These are phyloP conservation scores for Ophiostoma ulmi DNA, from an alignment of 2,329 filamentous ascomycete species.

Conservation along the genomic window DNA sequence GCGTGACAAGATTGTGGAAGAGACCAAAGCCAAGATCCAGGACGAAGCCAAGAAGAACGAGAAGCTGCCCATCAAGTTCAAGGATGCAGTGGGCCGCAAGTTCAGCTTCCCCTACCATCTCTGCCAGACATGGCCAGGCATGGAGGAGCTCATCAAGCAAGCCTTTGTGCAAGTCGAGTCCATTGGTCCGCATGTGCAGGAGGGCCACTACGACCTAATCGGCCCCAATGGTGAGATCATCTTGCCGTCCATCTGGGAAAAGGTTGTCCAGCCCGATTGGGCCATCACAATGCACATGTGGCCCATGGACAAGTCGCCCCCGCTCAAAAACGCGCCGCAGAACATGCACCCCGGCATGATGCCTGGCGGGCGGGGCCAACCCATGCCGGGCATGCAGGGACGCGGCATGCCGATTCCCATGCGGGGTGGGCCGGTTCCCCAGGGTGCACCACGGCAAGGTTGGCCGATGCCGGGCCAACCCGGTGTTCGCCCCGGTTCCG, in stretches of 20 bases:
- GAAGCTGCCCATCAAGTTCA: conserved; percentile 77
- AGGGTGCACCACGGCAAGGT: neutral
- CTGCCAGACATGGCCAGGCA: conserved; percentile 80
- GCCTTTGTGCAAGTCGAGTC: conserved; percentile 74
- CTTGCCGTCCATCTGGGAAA: conserved; percentile 75
- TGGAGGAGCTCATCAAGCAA: conserved; percentile 82
- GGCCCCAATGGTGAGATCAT: conserved; percentile 79
- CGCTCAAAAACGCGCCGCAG: conserved; percentile 29
- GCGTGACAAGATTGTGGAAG: conserved; percentile 46
- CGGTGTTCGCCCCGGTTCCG: neutral
- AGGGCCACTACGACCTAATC: conserved; percentile 74
- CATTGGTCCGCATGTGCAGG: conserved; percentile 68
- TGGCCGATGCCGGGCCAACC: conserved; percentile 9
- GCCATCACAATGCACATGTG: conserved; percentile 56
- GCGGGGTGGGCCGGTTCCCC: conserved; percentile 14
- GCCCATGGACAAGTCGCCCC: conserved; percentile 47
- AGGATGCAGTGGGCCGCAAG: conserved; percentile 84
- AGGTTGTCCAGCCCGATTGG: conserved; percentile 73
- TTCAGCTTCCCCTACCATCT: conserved; percentile 87
- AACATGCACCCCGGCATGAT: conserved; percentile 22
- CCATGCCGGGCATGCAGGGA: conserved; percentile 17
- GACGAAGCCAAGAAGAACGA: conserved; percentile 48
- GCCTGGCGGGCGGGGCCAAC: neutral
- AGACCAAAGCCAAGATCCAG: conserved; percentile 43
- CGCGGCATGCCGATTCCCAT: conserved; percentile 20